Base-by-base conservation (phyloP, 2,329 filamentous ascomycete species). In the Aspergillus unguis region DNA sequence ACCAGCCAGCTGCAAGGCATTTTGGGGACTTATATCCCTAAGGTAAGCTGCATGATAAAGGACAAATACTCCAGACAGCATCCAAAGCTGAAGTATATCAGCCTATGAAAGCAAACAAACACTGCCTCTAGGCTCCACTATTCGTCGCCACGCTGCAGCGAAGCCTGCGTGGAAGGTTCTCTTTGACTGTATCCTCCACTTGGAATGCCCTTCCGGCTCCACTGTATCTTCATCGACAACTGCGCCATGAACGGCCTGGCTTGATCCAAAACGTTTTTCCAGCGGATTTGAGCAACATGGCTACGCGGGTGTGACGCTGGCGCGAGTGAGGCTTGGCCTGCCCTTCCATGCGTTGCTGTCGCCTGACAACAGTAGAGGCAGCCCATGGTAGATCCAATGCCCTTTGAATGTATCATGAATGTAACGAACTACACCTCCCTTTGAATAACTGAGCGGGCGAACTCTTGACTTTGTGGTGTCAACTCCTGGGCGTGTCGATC, bases 101-200 rank as follows among this genome's bases (percentile, higher is more conserved):
- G 37, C 51, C 41, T 42, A 50, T 46, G 27, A 38, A 37, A 50
- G 4, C 17, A n/a, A 8, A 35, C 35, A 3, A 25, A 8, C 11
- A 23, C 29, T 42, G 29, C 28, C 41, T 45, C 26, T 11, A 25
- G 10, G 25, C 46, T 53, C 51, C 42, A 53, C 51, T 11, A 25
- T 31, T 27, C 32, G 17, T 36, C 9, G 26, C 28, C 17, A 37
- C 23, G 27, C 58, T 67, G 64, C 67, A 69, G 55, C 63, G 66
- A 70, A 70, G 61, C 48, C 54, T 65, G 62, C 61, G 64, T 65
- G 56, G 67, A 70, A 69, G 48, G 11, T 68, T 53, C 51, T 68
- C 63, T 61, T 57, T 63, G 55, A 55, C 17, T 35, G 48, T 47
- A 10, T 17, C 44, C 32, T 31, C 44, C 44, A 46, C 45, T 46